These are phyloP conservation scores for Aspergillus sparsus DNA, from an alignment of 495 filamentous ascomycete species.

Conservation along the genomic window DNA sequence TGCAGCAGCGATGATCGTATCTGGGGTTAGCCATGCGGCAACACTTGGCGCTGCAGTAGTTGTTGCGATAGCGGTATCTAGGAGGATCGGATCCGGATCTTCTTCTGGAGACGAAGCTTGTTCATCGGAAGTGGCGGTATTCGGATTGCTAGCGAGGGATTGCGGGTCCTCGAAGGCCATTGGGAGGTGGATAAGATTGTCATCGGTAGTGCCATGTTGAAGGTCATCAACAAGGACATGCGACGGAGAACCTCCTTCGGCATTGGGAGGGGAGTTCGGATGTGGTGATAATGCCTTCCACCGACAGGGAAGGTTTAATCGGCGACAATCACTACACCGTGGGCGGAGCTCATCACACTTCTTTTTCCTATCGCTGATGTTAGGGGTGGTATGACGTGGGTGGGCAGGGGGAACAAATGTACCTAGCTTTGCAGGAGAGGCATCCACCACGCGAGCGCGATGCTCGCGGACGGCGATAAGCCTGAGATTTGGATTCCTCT, in stretches of 20 bases:
- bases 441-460: conserved; percentile 34
- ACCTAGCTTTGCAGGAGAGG: conserved; percentile 35
- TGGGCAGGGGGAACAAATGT: conserved; percentile 2
- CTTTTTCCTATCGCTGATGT: conserved; percentile 23
- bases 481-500: conserved; percentile 5
- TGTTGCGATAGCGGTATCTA: background rate
- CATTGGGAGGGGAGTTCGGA: conserved; percentile 9
- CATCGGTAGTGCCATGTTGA: background rate
- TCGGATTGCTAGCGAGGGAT: background rate
- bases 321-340: conserved; percentile 32
- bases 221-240: background rate
- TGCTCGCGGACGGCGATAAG: conserved; percentile 28
- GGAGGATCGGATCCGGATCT: conserved; percentile 20
- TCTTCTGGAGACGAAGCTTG: background rate
- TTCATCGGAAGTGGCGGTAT: background rate
- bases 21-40: conserved; percentile 23
- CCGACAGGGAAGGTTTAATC: conserved; percentile 29
- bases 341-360: conserved; percentile 33
- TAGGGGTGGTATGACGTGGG: background rate
- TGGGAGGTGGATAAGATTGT: background rate
- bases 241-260: conserved; percentile 11
- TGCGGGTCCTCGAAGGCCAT: background rate
- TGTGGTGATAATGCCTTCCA: conserved; percentile 19
- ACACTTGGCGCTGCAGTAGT: background rate
- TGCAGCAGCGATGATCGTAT: conserved; percentile 27